Conservation (phyloP, 495 filamentous ascomycete genomes). For the Podospora bellae-mahoneyi region DNA sequence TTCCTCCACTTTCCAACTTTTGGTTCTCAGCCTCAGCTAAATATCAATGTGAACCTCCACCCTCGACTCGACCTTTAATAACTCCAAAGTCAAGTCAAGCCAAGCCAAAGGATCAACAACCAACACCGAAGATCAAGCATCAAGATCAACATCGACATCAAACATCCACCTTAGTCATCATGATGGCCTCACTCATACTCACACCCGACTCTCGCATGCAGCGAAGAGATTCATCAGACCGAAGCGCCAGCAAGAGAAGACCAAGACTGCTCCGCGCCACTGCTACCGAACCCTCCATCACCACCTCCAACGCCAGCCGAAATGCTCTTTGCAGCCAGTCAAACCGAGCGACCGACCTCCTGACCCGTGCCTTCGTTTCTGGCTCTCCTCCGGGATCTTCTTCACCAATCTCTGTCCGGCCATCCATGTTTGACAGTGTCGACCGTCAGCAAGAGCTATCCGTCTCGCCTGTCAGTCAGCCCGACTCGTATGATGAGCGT, state of each 20-base stretch:
- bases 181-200: conserved; percentile 31
- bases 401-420: conserved; percentile 36
- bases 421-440: conserved; percentile 37
- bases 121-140: conserved; percentile 1
- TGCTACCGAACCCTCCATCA: conserved; percentile 54
- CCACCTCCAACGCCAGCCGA: conserved; percentile 51
- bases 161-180: conserved; percentile 16
- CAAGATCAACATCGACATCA: not conserved
- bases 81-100: not conserved
- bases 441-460: conserved; percentile 28
- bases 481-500: conserved; percentile 29
- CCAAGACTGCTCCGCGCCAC: conserved; percentile 50
- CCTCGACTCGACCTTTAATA: not conserved
- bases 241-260: conserved; percentile 36
- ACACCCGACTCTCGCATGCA: conserved; percentile 30
- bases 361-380: conserved; percentile 49
- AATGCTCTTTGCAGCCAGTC: conserved; percentile 47
- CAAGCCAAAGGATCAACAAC: conserved; percentile 4
- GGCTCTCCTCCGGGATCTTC: conserved; percentile 34
- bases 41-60: conserved; percentile 10
- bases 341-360: conserved; percentile 48
- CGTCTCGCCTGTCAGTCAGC: conserved; percentile 33
- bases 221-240: conserved; percentile 38
- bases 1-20: conserved; percentile 4
- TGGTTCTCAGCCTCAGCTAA: not conserved